Conservation (phyloP, 2,329 filamentous ascomycete genomes). For the Scedosporium dehoogii region DNA sequence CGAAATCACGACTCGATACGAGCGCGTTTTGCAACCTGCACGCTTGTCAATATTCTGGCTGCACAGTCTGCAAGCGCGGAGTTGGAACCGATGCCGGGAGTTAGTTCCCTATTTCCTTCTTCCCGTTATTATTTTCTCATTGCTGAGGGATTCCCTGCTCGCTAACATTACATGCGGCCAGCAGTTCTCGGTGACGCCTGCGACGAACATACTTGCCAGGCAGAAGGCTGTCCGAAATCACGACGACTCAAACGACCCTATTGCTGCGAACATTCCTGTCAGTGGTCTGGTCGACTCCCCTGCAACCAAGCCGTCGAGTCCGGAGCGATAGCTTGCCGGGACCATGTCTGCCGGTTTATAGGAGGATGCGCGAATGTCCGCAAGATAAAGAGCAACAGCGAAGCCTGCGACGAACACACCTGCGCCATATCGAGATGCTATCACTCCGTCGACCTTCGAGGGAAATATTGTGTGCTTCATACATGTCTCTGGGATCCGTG, state of each 20-base stretch:
- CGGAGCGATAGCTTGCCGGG: constrained; percentile 3
- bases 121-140: background rate
- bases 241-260: constrained; percentile 3
- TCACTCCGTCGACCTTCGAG: background rate
- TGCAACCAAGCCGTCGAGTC: constrained; percentile 5
- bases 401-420: constrained; percentile 5
- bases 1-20: constrained; percentile 5
- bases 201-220: constrained; percentile 6
- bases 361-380: constrained; percentile 1
- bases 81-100: background rate
- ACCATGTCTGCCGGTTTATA: constrained; percentile 4
- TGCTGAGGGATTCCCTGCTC: background rate
- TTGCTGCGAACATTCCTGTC: constrained; percentile 4
- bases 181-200: constrained; percentile 2
- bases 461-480: constrained; percentile 1
- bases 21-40: constrained; percentile 4
- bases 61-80: constrained; percentile 1
- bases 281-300: constrained; percentile 5
- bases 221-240: background rate
- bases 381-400: constrained; percentile 6
- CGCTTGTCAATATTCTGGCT: constrained; percentile 4
- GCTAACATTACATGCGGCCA: background rate
- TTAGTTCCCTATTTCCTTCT: background rate
- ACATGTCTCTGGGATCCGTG: constrained; percentile 5
- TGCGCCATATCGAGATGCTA: constrained; percentile 2